Evolutionary conservation across 2,329 filamentous ascomycete genomes (phyloP), one percentile per base, ranked within the genome.

Genomic region (Microdochium paspali): DNA sequence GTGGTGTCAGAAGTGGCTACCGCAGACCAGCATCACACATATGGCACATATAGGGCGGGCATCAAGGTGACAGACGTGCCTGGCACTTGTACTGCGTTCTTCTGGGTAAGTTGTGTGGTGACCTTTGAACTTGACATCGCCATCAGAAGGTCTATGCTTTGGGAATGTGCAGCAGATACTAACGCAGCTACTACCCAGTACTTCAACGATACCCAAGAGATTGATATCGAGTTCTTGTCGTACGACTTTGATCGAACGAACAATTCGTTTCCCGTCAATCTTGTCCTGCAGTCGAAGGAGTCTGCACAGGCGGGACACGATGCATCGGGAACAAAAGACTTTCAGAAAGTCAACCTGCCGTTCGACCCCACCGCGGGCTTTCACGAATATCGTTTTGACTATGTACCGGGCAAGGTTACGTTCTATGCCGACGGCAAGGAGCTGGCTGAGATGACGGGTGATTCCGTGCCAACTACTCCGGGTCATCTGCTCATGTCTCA

Each of bases 351-450:
- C 25, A 67, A 77, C 44, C 70, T 90, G 1, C 71, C 76, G 0
- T 90, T 90, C 64, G 69, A 84, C 52, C 84, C 86, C 0, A 79
- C 80, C 1, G 60, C 64, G 1, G 76, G 61, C 35, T 87, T 85
- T 57, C 85, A 90, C 64, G 86, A 90, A 65, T 90, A 90, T 59
- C 83, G 87, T 31, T 84, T 90, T 61, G 87, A 91, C 64, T 90
- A 85, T 67, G 62, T 81, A 15, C 73, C 77, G 0, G 71, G 70
- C 0, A 68, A 68, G 1, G 82, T 90, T 9, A 61, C 75, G 10
- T 90, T 88, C 64, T 89, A 82, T 58, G 82, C 80, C 2, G 85
- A 90, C 61, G 77, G 77, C 40, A 48, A 65, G 9, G 62, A 73
- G 10, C 65, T 89, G 13, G 71, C 74, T 25, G 68, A 71, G 44